Base-by-base conservation (phyloP, 2,329 filamentous ascomycete genomes). In the Trichoderma semiorbis region DNA sequence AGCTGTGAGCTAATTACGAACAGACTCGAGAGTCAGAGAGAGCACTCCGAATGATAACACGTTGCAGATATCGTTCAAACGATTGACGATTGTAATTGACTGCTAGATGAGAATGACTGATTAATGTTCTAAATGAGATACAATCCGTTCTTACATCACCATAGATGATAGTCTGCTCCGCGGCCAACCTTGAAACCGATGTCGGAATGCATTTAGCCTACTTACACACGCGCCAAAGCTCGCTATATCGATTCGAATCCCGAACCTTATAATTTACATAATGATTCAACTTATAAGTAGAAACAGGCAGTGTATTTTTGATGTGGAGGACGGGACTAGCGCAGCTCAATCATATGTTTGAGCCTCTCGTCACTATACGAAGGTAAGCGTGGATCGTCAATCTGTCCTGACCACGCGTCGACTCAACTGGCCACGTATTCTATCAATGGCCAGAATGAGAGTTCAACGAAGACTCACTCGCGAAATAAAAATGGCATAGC, bases 401-500 rank as follows among this genome's bases (percentile, higher is more conserved):
- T 47, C 43, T 47, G 43, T 21, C 43, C 43, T 47, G 43, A 21
- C 0, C 43, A 47, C 43, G 43, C 43, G 43, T 47, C 18, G 4
- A 12, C 4, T 47, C 43, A 21, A 47, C 18, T 21, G 43, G 18
- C 43, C 43, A 21, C 43, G 18, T 21, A 47, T n/a, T 21, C 18
- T 11, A 21, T 47, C 18, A 21, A 11, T 5, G 10, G 0, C 1
- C 8, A 21, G 4, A 47, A 47, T 47, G 43, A 47, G 43, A 1
- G n/a, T 21, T 12, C 2, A 47, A 5, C 4, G 11, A 47, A 11
- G 0, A 2, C 8, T 47, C 5, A 11, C 5, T 11, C 0, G 10
- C 10, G 18, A n/a, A 21, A 47, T 47, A 47, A 21, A 47, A 21
- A 47, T 47, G 18, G 5, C 0, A 21, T 6, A 47, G 1, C n/a